Conservation (phyloP, 2,329 filamentous ascomycete genomes). For the Neofusicoccum umdonicola region DNA sequence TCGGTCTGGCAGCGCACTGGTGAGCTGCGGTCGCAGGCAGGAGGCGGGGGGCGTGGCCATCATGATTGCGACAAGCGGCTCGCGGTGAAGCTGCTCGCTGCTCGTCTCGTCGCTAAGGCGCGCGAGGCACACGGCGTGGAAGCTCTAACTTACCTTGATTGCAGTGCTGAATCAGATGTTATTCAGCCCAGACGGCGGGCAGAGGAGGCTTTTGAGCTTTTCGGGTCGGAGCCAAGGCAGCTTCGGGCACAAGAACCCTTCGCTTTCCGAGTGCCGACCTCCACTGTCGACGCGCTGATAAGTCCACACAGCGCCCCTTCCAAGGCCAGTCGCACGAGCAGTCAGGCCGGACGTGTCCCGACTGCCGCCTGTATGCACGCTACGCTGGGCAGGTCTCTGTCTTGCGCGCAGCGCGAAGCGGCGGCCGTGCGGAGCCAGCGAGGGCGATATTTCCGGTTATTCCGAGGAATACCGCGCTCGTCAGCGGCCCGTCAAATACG, state of each 20-base stretch:
- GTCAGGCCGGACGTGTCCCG: not conserved
- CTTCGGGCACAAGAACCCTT: not conserved
- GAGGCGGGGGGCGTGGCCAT: not conserved
- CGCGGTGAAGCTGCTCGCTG: not conserved
- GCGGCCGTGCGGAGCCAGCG: not conserved
- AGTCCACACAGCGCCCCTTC: not conserved
- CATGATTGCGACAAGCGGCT: not conserved
- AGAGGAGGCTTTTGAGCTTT: conserved; percentile 11
- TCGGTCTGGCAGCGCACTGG: not conserved
- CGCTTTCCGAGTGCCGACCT: conserved; percentile 4
- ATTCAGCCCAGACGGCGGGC: not conserved
- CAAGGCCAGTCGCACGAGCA: conserved; percentile 1
- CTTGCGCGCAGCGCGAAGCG: not conserved
- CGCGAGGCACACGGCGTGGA: not conserved
- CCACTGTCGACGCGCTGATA: not conserved
- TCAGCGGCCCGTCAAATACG: conserved; percentile 4
- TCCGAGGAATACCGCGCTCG: not conserved
- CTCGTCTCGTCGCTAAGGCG: not conserved
- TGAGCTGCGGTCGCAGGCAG: not conserved
- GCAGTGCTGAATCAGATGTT: conserved; percentile 9
- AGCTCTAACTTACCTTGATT: conserved; percentile 14
- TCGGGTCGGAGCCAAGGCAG: not conserved
- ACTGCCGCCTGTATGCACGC: too few relatives aligned
- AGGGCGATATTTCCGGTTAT: conserved; percentile 1
- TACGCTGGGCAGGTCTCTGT: too few relatives aligned